Conservation (phyloP, 805 yeast species). For the Saccharomycopsis javanensis region DNA sequence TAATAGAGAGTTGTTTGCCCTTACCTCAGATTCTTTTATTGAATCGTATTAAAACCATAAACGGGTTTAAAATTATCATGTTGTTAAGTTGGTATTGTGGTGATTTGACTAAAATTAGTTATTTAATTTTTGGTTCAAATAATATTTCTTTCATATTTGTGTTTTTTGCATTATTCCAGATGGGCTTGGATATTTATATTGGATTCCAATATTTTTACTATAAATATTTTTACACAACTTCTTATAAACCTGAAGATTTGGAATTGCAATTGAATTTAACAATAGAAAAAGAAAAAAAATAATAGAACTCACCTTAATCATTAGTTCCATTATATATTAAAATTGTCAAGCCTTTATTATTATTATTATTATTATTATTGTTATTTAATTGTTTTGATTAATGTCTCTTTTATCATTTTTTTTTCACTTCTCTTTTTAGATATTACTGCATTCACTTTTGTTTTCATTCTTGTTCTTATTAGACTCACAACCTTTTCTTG, state of each 20-base stretch:
- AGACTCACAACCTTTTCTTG: neutral
- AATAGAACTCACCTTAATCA: neutral
- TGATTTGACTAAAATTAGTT: constrained; percentile 68
- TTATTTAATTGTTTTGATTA: too few relatives aligned
- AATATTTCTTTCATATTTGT: constrained; percentile 57
- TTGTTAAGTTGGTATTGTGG: constrained; percentile 84
- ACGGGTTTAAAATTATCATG: constrained; percentile 69
- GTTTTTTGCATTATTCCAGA: constrained; percentile 68
- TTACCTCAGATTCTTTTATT: constrained; percentile 69
- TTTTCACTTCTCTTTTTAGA: neutral
- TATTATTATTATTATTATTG: neutral
- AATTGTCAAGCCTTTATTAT: neutral
- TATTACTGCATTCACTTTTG: neutral
- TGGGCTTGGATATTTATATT: constrained; percentile 61
- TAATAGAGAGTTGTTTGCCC: constrained; percentile 65
- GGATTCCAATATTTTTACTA: constrained; percentile 65
- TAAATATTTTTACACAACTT: constrained; percentile 29
- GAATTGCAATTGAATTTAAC: constrained; percentile 3
- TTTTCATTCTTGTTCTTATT: too few relatives aligned
- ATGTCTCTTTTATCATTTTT: too few relatives aligned
- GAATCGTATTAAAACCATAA: constrained; percentile 54
- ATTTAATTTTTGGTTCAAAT: constrained; percentile 65
- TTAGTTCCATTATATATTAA: neutral
- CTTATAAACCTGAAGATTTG: constrained; percentile 7
- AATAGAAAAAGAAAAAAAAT: neutral